These are phyloP conservation scores for Groenewaldozyma auringiensis DNA, from an alignment of 1,139 yeast species.

Conservation along the genomic window DNA sequence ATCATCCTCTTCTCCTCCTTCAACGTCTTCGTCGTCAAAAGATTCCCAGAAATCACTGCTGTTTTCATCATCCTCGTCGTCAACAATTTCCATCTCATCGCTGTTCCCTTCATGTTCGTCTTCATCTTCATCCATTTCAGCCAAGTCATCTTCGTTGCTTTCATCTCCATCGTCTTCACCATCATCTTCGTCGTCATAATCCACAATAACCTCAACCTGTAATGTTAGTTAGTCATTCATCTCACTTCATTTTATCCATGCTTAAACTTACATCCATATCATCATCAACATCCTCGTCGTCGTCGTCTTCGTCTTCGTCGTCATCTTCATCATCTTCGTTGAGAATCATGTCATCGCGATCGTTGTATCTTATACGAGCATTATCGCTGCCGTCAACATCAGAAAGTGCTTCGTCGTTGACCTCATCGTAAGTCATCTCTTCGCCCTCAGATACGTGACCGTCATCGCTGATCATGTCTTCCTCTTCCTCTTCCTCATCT, in stretches of 20 bases:
- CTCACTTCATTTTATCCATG: too few species aligned
- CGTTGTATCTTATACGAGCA: slow-evolving; percentile 30
- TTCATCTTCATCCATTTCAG: slow-evolving; percentile 31
- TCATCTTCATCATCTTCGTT: slow-evolving; percentile 19
- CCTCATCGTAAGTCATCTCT: slow-evolving; percentile 26
- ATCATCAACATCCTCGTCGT: slow-evolving; percentile 25
- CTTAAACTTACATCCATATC: slow-evolving; percentile 24
- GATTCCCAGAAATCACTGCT: slow-evolving; percentile 25
- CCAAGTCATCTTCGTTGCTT: slow-evolving; percentile 27
- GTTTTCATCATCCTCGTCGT: slow-evolving; percentile 32
- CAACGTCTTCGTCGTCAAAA: slow-evolving; percentile 20
- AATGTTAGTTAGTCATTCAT: not conserved
- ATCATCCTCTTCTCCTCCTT: slow-evolving; percentile 16
- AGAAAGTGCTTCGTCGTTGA: slow-evolving; percentile 27
- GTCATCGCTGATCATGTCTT: slow-evolving; percentile 24
- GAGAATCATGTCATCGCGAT: slow-evolving; percentile 30
- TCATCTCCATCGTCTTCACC: slow-evolving; percentile 23
- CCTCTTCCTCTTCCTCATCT: slow-evolving; percentile 38
- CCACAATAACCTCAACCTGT: slow-evolving; percentile 17
- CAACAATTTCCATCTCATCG: slow-evolving; percentile 30
- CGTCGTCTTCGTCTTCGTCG: slow-evolving; percentile 9
- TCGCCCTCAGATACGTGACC: slow-evolving; percentile 24
- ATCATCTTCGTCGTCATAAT: slow-evolving; percentile 9
- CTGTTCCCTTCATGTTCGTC: slow-evolving; percentile 20
- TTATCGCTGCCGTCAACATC: slow-evolving; percentile 30